Evolutionary conservation across 1,284 basidiomycete genomes (phyloP), one percentile per base, ranked within the genome.

Genomic region (Phenoliferia sp.): DNA sequence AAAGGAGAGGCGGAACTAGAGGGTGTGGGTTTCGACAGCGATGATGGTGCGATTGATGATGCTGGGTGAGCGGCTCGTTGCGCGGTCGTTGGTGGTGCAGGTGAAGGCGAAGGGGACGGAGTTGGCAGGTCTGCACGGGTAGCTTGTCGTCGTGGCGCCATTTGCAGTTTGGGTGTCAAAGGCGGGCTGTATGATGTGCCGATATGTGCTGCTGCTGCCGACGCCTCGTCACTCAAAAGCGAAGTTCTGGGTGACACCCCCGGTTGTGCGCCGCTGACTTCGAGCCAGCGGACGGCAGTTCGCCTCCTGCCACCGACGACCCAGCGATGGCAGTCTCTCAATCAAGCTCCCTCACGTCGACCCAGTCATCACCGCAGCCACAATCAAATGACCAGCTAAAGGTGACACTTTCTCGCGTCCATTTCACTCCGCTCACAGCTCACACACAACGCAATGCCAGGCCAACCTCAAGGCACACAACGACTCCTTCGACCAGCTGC

Each of bases 381-480:
- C 39, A 44, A 12, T 44, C 48, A 26, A 52, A 52, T 26, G 48
- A 52, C 22, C 48, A 52, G 29, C 54, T 56, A 17, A 16, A 12
- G 31, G 16, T 57, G 1, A 7, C n/a, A 32, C 56, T 4, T 16
- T 33, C 56, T 22, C 56, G 9, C 19, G 48, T 52, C 48, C 9
- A 9, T 7, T 5, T 6, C 7, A 26, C 48, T n/a, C 7, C 48
- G 5, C 48, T 19, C 31, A 4, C 29, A n/a, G 31, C 56, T 57
- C 17, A 33, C 32, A 22, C 31, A 16, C 17, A 28, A 2, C 34
- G 58, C 34, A 6, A 36, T 50, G 2, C 33, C 83, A 85, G 62
- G 80, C 83, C 9, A 92, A 90, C 3, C 80, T 96, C 50, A 88
- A 92, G 77, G 81, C 81, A 60, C 91, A 94, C 80, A 94, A 96